These are phyloP conservation scores for Bidens hawaiensis DNA, from an alignment of 140 eudicot species.

Conservation along the genomic window DNA sequence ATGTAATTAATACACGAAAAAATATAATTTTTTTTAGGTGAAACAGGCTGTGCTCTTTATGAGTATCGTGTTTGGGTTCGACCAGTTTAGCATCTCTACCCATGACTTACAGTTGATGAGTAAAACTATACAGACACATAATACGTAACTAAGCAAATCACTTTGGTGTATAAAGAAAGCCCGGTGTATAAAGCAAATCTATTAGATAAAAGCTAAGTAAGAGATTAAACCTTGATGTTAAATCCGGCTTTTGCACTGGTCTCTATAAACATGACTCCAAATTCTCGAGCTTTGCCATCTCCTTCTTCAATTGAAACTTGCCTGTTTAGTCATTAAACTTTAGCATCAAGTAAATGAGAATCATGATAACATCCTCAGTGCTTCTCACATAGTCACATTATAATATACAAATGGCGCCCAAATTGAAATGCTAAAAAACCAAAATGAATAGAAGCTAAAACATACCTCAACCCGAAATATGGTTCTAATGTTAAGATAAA, in stretches of 20 bases:
- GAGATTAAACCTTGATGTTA: conserved; percentile 6
- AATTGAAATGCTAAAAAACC: neutral
- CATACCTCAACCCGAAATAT: neutral
- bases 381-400: neutral
- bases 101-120: neutral
- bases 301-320: conserved; percentile 21
- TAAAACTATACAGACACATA: neutral
- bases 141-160: neutral
- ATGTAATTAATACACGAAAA: neutral
- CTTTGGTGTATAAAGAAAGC: neutral
- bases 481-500: neutral
- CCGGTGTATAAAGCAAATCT: neutral
- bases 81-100: neutral
- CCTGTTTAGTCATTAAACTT: conserved; percentile 11
- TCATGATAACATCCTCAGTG: neutral
- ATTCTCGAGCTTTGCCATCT: conserved; percentile 12
- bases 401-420: no score
- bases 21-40: no score
- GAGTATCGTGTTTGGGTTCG: neutral
- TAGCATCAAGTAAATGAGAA: no score
- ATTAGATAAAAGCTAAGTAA: neutral
- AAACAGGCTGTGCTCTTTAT: neutral
- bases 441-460: neutral
- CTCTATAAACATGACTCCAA: conserved; percentile 16
- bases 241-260: conserved; percentile 16